These are phyloP conservation scores for Fusarium subtropicale DNA, from an alignment of 2,329 filamentous ascomycete genomes.

Conservation along the genomic window DNA sequence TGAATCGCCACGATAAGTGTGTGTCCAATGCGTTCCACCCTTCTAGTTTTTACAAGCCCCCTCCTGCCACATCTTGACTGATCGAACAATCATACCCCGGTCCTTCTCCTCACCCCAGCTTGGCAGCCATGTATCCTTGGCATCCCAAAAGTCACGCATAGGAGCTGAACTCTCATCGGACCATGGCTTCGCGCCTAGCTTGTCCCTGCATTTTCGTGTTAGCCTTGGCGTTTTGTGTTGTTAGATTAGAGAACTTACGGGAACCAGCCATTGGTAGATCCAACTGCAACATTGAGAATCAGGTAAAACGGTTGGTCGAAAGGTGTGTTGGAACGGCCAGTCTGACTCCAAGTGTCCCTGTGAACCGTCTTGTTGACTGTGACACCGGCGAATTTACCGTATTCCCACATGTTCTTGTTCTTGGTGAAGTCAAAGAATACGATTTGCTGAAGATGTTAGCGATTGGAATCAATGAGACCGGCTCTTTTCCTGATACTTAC, in stretches of 20 bases:
- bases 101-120: not conserved
- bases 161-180: not conserved
- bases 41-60: not conserved
- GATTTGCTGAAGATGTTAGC: not conserved
- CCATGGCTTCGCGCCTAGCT: not conserved
- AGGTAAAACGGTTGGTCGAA: not conserved
- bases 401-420: not conserved
- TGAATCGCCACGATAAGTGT: not conserved
- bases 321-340: not conserved
- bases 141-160: not conserved
- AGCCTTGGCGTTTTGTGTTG: not conserved
- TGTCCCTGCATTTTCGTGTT: not conserved
- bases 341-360: not conserved
- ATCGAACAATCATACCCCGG: not conserved
- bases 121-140: not conserved
- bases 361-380: not conserved
- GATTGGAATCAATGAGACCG: too few relatives aligned
- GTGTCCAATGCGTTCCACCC: not conserved
- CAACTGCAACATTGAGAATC: not conserved
- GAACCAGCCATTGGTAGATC: not conserved
- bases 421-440: not conserved
- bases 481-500: not conserved
- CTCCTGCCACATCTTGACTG: not conserved
- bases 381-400: not conserved
- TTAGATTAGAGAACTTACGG: not conserved